Base-by-base conservation (phyloP, 495 filamentous ascomycete genomes). In the Xylaria curta region DNA sequence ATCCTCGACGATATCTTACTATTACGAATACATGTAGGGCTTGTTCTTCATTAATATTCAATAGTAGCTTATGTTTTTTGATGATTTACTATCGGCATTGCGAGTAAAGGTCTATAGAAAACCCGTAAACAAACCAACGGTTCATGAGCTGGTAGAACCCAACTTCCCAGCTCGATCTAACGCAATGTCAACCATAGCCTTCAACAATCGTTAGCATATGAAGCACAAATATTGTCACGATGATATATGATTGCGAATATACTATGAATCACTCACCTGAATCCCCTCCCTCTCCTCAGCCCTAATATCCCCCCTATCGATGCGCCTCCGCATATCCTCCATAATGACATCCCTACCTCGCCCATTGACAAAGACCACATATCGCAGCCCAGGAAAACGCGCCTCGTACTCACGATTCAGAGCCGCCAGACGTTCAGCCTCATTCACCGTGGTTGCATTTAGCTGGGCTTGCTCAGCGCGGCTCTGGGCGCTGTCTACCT, bases 301-400 rank as follows among this genome's bases (percentile, higher is more conserved):
- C 66, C 88, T 84, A 42, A 88, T 78, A 81, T 97, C 87, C 10
- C 86, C 89, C 69, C 90, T 85, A 21, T 84, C 87, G 79, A 97
- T 97, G 69, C 96, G 86, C 71, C 84, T 77, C 64, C 88, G 84
- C 93, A 97, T 98, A 79, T 98, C 92, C 68, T 88, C 86, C 91
- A 98, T 92, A 51, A 99, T 91, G 69, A 87, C 85, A 26, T 84
- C 83, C 56, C 94, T 85, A 70, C 85, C 83, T 72, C 94, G 87
- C 24, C 94, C 94, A 82, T 97, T 94, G 66, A 98, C 96, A 82
- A 97, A 99, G 9, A 93, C 90, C 86, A 98, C 93, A 85, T 97
- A 98, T 83, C 90, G 84, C 78, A 98, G 78, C 4, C 95, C 92
- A 9, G 93, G 93, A 82, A 97, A 99, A 56, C 75, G 86, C 49